Conservation (phyloP, 1,284 basidiomycete species). For the Ceraceosorus guamensis region DNA sequence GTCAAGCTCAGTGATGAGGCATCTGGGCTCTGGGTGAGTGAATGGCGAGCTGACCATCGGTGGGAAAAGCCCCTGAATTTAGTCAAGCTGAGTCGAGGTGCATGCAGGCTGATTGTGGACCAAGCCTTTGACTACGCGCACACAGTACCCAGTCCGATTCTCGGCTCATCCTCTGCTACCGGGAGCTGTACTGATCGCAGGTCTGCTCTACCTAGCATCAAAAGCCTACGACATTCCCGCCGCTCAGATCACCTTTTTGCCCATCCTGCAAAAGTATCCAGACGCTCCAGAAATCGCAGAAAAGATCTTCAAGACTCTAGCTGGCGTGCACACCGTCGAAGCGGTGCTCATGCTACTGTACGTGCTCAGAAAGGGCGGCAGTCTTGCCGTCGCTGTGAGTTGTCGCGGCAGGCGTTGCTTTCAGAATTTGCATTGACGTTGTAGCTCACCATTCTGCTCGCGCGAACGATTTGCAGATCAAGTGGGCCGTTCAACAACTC, state of each 20-base stretch:
- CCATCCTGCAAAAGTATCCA: conserved; percentile 1
- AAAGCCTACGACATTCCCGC: neutral
- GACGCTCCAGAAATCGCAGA: neutral
- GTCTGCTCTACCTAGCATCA: neutral
- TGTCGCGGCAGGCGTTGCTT: neutral
- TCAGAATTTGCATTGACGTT: neutral
- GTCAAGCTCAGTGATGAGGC: conserved; percentile 3
- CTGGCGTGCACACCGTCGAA: conserved; percentile 6
- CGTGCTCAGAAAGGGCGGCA: neutral
- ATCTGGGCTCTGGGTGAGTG: neutral
- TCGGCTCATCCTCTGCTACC: conserved; percentile 5
- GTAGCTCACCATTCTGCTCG: neutral
- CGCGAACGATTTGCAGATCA: neutral
- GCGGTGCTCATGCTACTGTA: conserved; percentile 3
- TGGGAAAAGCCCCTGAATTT: neutral
- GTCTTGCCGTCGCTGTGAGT: neutral
- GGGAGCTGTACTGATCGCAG: neutral
- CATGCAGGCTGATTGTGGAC: too few relatives aligned
- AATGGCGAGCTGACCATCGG: neutral
- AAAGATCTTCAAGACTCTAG: neutral
- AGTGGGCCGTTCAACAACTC: conserved; percentile 19
- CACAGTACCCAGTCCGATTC: conserved; percentile 10
- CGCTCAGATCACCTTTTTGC: neutral
- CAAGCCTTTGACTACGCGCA: neutral
- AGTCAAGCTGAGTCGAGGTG: neutral